Evolutionary conservation across 2,329 filamentous ascomycete species (phyloP).

Genomic region (Ophiostoma fasciatum): DNA sequence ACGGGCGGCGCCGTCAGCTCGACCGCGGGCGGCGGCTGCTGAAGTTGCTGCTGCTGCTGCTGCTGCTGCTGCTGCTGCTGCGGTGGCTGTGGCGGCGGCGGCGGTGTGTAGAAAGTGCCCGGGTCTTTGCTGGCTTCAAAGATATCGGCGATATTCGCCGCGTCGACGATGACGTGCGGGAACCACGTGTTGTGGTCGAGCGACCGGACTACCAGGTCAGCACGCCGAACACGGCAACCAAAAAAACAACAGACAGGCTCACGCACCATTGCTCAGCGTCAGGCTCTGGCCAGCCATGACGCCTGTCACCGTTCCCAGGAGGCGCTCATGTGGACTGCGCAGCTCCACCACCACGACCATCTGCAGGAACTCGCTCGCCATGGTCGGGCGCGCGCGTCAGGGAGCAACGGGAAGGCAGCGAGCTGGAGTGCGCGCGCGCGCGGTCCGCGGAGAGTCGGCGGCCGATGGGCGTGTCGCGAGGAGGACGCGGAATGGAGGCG

Average conservation of each 20-base stretch:
- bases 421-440: too few relatives aligned
- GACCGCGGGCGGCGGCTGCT: too few relatives aligned
- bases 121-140: slow-evolving; percentile 8
- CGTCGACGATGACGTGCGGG: slow-evolving; percentile 29
- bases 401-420: too few relatives aligned
- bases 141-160: slow-evolving; percentile 19
- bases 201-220: slow-evolving; percentile 21
- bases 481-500: too few relatives aligned
- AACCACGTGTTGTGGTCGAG: slow-evolving; percentile 25
- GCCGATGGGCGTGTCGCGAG: too few relatives aligned
- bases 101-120: not conserved
- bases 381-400: slow-evolving; percentile 18
- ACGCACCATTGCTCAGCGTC: slow-evolving; percentile 55
- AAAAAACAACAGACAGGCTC: not conserved
- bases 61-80: not conserved
- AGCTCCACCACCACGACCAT: slow-evolving; percentile 52
- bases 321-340: slow-evolving; percentile 44
- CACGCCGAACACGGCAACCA: not conserved
- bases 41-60: too few relatives aligned
- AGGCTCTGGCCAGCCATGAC: slow-evolving; percentile 54
- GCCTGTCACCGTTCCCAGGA: slow-evolving; percentile 56
- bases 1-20: too few relatives aligned
- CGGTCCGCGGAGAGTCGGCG: too few relatives aligned
- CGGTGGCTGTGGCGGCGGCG: not conserved
- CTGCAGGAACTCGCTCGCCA: slow-evolving; percentile 58